Evolutionary conservation across 306 rosid species (phyloP).

Genomic region (Ormosia semicastrata): DNA sequence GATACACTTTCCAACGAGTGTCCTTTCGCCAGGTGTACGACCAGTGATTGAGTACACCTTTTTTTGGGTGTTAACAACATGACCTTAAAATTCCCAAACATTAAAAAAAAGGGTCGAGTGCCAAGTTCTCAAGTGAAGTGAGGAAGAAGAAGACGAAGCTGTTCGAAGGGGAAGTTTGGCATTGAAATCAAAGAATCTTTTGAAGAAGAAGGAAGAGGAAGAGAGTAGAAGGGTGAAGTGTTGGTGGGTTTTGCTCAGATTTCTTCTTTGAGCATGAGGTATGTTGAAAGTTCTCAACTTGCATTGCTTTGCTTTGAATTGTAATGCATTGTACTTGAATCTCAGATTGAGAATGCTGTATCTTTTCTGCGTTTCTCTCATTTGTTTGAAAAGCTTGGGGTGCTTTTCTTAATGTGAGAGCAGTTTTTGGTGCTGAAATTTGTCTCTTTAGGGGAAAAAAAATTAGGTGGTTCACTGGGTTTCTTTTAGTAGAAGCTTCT

Average conservation of each 20-base stretch:
- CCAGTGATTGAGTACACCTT: background rate
- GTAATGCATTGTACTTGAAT: constrained; percentile 44
- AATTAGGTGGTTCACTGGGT: constrained; percentile 26
- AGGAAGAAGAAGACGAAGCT: constrained; percentile 16
- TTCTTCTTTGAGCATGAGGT: constrained; percentile 46
- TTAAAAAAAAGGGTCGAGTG: constrained; percentile 31
- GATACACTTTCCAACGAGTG: too few species aligned
- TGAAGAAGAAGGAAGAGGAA: background rate
- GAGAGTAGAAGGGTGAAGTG: constrained; percentile 28
- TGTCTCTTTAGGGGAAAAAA: background rate
- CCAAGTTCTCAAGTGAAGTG: constrained; percentile 18
- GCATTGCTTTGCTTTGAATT: constrained; percentile 23
- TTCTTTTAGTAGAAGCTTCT: constrained; percentile 32
- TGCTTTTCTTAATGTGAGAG: background rate
- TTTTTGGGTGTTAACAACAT: too few species aligned
- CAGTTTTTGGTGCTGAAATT: constrained; percentile 3
- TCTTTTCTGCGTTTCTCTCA: constrained; percentile 28
- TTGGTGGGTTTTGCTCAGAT: constrained; percentile 45
- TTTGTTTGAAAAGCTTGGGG: constrained; percentile 3
- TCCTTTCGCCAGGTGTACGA: background rate
- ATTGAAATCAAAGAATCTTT: constrained; percentile 47
- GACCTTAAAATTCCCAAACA: background rate
- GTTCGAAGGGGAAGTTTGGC: constrained; percentile 29
- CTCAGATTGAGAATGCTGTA: constrained; percentile 47
- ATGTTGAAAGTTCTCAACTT: constrained; percentile 30